phyloP scores from a whole-genome alignment of 75 land plant genomes.

The Gnetum montanum region DNA sequence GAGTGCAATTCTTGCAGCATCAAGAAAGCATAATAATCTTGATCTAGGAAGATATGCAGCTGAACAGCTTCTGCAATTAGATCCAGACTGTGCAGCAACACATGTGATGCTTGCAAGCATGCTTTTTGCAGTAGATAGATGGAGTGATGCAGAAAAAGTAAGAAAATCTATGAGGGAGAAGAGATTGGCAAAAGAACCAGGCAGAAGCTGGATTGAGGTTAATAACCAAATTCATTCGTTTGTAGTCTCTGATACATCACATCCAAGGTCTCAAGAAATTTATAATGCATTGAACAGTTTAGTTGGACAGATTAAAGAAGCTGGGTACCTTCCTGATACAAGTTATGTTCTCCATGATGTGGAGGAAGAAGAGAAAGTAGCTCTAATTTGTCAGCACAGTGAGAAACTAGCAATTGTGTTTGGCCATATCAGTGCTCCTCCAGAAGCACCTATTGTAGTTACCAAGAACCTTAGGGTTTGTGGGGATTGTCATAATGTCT shows the following conservation, averaged over 20 bases:
- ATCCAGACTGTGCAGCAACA: neutral
- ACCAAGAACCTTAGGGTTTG: conserved; percentile 23
- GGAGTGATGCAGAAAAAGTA: conserved; percentile 1
- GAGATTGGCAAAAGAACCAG: neutral
- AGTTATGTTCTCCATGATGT: conserved; percentile 3
- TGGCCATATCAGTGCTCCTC: conserved; percentile 23
- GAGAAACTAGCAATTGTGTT: conserved; percentile 29
- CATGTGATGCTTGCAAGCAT: conserved; percentile 15
- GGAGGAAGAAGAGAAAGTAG: conserved; percentile 6
- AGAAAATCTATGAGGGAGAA: conserved; percentile 2
- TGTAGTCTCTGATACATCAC: conserved; percentile 10
- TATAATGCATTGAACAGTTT: conserved; percentile 13
- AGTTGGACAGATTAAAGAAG: conserved; percentile 4
- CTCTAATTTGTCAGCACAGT: conserved; percentile 9
- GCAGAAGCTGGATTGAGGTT: conserved; percentile 8
- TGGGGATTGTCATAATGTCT: conserved; percentile 19
- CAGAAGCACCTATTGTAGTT: conserved; percentile 9
- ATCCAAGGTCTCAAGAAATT: conserved; percentile 10
- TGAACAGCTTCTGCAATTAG: neutral
- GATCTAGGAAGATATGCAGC: conserved; percentile 4
- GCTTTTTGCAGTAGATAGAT: conserved; percentile 1
- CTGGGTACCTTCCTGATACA: conserved; percentile 11
- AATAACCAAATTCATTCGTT: conserved; percentile 8
- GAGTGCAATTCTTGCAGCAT: conserved; percentile 10
- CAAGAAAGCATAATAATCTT: conserved; percentile 12